Evolutionary conservation across 305 asterid genomes (phyloP), one percentile per base, ranked within the genome.

Genomic region (Solanum chacoense): DNA sequence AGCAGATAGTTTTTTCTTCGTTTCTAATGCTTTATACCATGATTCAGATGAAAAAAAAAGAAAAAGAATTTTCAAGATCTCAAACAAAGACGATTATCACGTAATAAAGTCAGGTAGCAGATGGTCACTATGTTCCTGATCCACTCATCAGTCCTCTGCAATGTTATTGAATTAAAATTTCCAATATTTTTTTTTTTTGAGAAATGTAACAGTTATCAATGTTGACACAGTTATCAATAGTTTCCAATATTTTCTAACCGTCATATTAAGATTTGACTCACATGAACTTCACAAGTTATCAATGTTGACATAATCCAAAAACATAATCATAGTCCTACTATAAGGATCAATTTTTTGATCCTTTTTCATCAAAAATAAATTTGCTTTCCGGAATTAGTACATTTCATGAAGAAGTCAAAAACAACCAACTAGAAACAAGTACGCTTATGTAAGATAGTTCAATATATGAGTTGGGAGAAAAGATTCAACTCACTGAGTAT

Each of bases 401-500:
- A 84, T 16, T 29, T 50, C 87, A 55, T 55, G 45, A 84, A 55
- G 74, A 84, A 84, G 42, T 7, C 2, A 31, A 55, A 84, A 55
- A 31, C 3, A 83, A 32, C 32, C 13, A 84, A 84, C 31, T 55
- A 55, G 45, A 55, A 31, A 84, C 87, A 31, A 55, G 13, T 55
- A 20, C 22, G 16, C 45, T 84, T 31, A 4, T 84, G 45, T 31
- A 45, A 81, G 86, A 9, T 81, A 11, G 74, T 84, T 55, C 74
- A 84, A 31, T 22, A 50, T 6, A 84, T 31, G 45, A 55, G 74
- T 84, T 45, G 72, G 40, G 42, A 50, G 24, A 24, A 8, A 69
- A 65, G 50, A 32, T 67, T 78, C n/a, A 88, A 92, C 98, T 93
- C 92, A 97, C 99, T 93, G 96, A 90, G 93, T 80, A 90, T 91